phyloP scores from a whole-genome alignment of 768 basidiomycete genomes.

The Rhodotorula toruloides region DNA sequence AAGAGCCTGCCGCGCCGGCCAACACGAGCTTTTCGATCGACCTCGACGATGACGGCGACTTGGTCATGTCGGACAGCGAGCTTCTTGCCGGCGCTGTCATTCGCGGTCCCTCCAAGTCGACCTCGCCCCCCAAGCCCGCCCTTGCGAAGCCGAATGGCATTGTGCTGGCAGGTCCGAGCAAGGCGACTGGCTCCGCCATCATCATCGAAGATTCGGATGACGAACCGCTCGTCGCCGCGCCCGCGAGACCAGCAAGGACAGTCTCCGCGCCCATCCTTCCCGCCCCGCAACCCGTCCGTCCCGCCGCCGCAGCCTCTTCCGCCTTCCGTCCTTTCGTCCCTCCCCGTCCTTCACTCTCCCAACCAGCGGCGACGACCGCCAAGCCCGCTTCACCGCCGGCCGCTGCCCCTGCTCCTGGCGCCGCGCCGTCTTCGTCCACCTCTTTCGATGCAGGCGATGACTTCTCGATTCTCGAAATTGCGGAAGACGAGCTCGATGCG shows the following conservation, averaged over 20 bases:
- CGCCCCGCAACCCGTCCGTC: not conserved
- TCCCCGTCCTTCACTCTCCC: conserved; percentile 7
- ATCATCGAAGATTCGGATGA: conserved; percentile 30
- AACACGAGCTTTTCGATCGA: conserved; percentile 10
- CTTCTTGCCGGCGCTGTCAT: conserved; percentile 20
- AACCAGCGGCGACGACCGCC: not conserved
- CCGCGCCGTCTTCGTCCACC: not conserved
- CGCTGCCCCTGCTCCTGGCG: too few relatives aligned
- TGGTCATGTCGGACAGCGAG: conserved; percentile 28
- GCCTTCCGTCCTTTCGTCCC: conserved; percentile 23
- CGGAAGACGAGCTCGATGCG: not conserved
- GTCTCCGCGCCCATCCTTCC: not conserved
- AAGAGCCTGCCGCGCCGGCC: not conserved
- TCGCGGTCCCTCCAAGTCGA: not conserved
- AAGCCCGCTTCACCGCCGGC: not conserved
- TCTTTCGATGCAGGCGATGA: conserved; percentile 2
- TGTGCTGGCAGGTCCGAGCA: not conserved
- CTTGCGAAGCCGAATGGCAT: not conserved
- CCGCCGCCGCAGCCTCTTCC: not conserved
- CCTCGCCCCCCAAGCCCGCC: not conserved
- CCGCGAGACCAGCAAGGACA: not conserved
- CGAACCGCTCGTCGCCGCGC: not conserved
- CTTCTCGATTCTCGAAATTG: not conserved
- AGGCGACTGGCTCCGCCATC: conserved; percentile 9
- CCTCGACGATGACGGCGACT: conserved; percentile 9